These are phyloP conservation scores for Theobroma cacao DNA, from an alignment of 345 rosid genomes.

Conservation along the genomic window DNA sequence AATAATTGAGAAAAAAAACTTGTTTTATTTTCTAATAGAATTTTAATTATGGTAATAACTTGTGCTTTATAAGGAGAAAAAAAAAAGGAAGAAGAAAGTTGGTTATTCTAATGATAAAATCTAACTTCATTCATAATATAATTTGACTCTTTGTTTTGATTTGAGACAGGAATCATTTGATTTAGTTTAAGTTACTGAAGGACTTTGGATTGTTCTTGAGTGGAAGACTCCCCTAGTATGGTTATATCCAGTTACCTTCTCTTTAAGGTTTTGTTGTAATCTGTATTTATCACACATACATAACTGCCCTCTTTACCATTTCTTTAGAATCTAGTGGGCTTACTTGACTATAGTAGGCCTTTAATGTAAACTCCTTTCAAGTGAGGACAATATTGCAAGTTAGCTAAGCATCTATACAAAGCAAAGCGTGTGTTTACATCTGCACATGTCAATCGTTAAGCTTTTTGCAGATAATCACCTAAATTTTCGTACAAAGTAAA, in stretches of 20 bases:
- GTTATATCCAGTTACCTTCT: conserved; percentile 20
- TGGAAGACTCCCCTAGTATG: conserved; percentile 83
- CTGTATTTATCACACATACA: neutral
- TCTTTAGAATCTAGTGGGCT: neutral
- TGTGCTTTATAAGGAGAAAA: neutral
- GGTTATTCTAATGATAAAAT: too few relatives aligned
- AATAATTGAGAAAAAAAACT: neutral
- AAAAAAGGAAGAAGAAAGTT: too few relatives aligned
- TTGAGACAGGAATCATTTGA: conserved; percentile 65
- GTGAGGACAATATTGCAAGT: neutral
- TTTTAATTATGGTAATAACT: neutral
- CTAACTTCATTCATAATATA: neutral
- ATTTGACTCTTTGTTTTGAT: conserved; percentile 8
- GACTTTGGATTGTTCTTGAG: conserved; percentile 88
- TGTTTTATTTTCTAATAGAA: neutral
- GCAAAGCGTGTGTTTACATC: neutral
- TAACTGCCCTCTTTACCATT: neutral
- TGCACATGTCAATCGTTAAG: neutral
- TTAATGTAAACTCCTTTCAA: neutral
- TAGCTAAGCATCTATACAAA: neutral
- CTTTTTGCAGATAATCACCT: neutral
- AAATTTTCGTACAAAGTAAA: neutral
- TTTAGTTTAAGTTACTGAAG: conserved; percentile 60
- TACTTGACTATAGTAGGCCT: neutral
- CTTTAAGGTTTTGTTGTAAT: conserved; percentile 2